Evolutionary conservation across 768 basidiomycete genomes (phyloP), one percentile per base, ranked within the genome.

Genomic region (Pleurotus djamor): DNA sequence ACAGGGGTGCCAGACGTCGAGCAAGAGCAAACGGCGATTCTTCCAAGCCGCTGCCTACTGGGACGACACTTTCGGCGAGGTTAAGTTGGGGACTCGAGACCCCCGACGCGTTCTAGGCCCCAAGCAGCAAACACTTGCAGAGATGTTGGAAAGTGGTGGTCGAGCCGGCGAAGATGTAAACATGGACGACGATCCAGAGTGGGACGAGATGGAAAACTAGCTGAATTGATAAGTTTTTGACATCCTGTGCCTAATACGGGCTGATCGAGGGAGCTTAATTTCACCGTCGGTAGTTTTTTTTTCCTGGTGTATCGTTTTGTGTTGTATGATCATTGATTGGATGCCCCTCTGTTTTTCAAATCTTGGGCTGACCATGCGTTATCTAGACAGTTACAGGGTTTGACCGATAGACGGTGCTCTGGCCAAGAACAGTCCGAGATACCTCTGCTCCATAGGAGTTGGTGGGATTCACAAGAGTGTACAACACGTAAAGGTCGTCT

Each of bases 11-110:
- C 61, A 64, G 49, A 64, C 69, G 32, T 59, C 61, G 13, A 67
- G 73, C 57, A 71, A 66, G 51, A 65, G 74, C 8, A 80, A 77
- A 58, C 69, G 88, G 54, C 75, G 81, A 52, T 89, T 89, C 70
- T 89, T 89, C 74, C 79, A 81, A 65, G 72, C 62, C 6, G 32
- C 14, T 14, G 68, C 66, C 7, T 67, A 63, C 32, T 76, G 73
- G 78, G 77, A 78, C 28, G 72, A 72, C 17, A 65, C 56, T 2
- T 51, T 66, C 2, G 71, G 67, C 33, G 55, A 64, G 28, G 68
- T 71, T 5, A 36, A 70, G 56, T 58, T 64, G 28, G 64, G 60
- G n/a, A 48, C 52, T 14, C 64, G 62, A 5, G 64, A 65, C 10
- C 32, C 64, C 52, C 59, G 63, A 5, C 51, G 58, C 52, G 57